Base-by-base conservation (phyloP, 176 grass and related monocot genomes). In the Phragmites australis region DNA sequence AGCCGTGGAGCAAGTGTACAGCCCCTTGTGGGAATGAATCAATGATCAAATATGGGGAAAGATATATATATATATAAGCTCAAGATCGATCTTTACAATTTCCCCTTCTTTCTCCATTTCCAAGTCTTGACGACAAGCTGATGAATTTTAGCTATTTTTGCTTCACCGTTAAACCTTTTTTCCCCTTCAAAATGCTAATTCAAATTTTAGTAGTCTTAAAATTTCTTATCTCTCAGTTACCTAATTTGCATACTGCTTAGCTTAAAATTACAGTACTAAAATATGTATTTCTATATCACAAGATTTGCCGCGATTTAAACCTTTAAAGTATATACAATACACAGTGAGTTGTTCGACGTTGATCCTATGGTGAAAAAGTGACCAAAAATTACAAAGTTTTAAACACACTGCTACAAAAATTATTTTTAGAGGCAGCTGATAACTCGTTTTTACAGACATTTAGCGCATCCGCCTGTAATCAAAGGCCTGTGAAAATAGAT, bases 1-100 rank as follows among this genome's bases (percentile, higher is more conserved):
- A 47, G 4, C n/a, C 31, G 55, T 76, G 44, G 88, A 93, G 78
- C 88, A 87, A 61, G 75, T 81, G 83, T 88, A 90, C 88, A 85
- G 88, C 72, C 87, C 91, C 8, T 39, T 93, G 45, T 93, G 91
- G 91, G 83, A 90, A 84, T 87, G 83, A 78, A 48, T 4, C n/a
- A n/a, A n/a, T 49, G 54, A 12, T 61, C 12, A 52, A 80, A 73
- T 65, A 31, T 22, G 46, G 3, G 31, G n/a, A n/a, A n/a, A 43
- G 26, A 51, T 1, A 40, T 65, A 10, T 32, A 39, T 34, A 1
- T 30, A 42, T 83, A n/a, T 47, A 29, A 25, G 25, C 40, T 76
- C 43, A 9, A 66, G 27, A 49, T 41, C 5, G 2, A 30, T 41
- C 22, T 23, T 37, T 17, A 10, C 8, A 23, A 25, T 40, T 69